Conservation (phyloP, 1,284 basidiomycete genomes). For the Paramarasmius palmivorus region DNA sequence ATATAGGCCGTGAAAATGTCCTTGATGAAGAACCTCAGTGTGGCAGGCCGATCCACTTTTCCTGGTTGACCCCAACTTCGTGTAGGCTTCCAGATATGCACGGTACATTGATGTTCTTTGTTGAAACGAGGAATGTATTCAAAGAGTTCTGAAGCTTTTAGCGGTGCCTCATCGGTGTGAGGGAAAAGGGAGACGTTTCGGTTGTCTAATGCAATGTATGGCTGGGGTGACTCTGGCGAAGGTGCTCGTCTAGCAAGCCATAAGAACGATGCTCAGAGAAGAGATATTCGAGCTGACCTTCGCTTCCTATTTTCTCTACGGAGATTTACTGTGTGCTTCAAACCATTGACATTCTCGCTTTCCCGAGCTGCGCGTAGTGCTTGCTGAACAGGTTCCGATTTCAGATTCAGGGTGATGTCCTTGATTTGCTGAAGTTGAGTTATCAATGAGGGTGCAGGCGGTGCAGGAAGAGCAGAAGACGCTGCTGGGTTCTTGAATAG, state of each 20-base stretch:
- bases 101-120: background rate
- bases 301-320: slow-evolving; percentile 3
- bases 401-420: background rate
- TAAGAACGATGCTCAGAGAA: no score
- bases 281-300: background rate
- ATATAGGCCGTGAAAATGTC: slow-evolving; percentile 1
- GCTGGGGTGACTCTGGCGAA: slow-evolving; percentile 3
- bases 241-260: background rate
- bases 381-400: background rate
- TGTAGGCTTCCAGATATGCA: slow-evolving; percentile 1
- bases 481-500: background rate
- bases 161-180: background rate
- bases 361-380: slow-evolving; percentile 1
- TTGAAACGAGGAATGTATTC: slow-evolving; percentile 3
- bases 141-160: slow-evolving; percentile 1
- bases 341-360: background rate
- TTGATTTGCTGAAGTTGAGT: background rate
- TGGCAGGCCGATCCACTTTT: background rate
- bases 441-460: background rate
- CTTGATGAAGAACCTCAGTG: slow-evolving; percentile 1
- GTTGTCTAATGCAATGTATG: background rate
- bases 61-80: background rate
- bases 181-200: background rate
- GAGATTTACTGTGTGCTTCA: slow-evolving; percentile 2
- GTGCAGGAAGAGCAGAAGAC: background rate